These are phyloP conservation scores for Phytopythium kandeliae DNA, from an alignment of 352 stramenopile genomes.

Conservation along the genomic window DNA sequence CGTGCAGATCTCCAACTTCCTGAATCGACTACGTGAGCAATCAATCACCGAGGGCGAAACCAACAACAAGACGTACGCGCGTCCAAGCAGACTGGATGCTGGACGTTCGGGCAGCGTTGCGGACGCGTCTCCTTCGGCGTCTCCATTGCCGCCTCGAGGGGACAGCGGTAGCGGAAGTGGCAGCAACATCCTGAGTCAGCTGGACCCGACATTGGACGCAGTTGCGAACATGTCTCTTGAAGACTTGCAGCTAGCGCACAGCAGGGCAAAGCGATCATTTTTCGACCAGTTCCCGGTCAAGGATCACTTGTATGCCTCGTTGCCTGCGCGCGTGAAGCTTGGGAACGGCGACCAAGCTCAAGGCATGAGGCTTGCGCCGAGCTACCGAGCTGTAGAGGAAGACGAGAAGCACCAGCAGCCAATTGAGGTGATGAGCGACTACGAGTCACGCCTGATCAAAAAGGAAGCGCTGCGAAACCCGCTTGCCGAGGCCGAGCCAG, in stretches of 20 bases:
- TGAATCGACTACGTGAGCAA: conserved; percentile 71
- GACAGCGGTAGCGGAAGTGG: conserved; percentile 9
- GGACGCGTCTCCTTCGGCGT: conserved; percentile 35
- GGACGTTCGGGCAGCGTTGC: conserved; percentile 6
- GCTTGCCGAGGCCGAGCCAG: conserved; percentile 74
- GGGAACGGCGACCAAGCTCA: conserved; percentile 11
- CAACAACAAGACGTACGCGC: conserved; percentile 74
- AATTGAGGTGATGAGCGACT: conserved; percentile 88
- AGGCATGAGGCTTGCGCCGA: conserved; percentile 47
- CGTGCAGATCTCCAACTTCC: conserved; percentile 54
- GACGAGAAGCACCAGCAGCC: conserved; percentile 81
- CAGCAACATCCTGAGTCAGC: conserved; percentile 10
- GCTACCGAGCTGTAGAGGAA: conserved; percentile 55
- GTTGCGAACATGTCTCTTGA: conserved; percentile 64
- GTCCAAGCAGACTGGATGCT: conserved; percentile 17
- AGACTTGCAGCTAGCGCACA: conserved; percentile 41
- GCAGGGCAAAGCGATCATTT: conserved; percentile 42
- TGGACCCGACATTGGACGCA: conserved; percentile 37
- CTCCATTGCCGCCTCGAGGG: conserved; percentile 16
- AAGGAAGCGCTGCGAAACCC: conserved; percentile 84
- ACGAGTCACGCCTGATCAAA: conserved; percentile 82
- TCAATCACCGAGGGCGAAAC: conserved; percentile 67
- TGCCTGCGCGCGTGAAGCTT: conserved; percentile 16
- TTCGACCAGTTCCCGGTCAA: conserved; percentile 38
- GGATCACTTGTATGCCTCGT: conserved; percentile 29